phyloP scores from a whole-genome alignment of 2,329 filamentous ascomycete species.

The Colletotrichum falcatum region DNA sequence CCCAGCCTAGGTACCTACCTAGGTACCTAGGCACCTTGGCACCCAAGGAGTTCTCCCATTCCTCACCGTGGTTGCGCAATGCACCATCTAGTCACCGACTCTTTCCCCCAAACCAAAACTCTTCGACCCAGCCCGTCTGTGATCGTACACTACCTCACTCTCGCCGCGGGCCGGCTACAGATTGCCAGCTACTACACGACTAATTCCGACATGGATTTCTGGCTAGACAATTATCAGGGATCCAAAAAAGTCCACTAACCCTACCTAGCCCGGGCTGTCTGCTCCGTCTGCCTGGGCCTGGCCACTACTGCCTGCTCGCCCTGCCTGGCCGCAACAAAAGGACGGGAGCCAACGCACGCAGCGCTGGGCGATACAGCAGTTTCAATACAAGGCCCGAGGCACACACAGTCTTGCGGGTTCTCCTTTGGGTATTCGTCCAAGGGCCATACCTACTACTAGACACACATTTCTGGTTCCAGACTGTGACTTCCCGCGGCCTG shows the following conservation, averaged over 20 bases:
- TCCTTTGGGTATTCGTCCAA: not conserved
- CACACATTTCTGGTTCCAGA: conserved; percentile 1
- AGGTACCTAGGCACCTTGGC: too few species aligned
- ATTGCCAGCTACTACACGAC: conserved; percentile 8
- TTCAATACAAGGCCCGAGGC: conserved; percentile 22
- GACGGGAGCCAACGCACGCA: conserved; percentile 30
- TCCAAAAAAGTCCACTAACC: conserved; percentile 2
- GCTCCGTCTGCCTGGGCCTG: conserved; percentile 15
- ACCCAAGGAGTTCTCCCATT: not conserved
- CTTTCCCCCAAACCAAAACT: not conserved
- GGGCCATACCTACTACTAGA: not conserved
- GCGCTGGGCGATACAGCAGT: conserved; percentile 20
- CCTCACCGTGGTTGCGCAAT: not conserved
- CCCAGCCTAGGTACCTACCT: too few species aligned
- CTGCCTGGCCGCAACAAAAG: conserved; percentile 20
- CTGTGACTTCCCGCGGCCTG: not conserved
- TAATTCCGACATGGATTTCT: conserved; percentile 10
- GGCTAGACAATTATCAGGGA: conserved; percentile 35
- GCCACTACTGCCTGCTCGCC: not conserved
- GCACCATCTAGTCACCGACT: not conserved
- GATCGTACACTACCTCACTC: not conserved
- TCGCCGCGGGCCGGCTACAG: conserved; percentile 15
- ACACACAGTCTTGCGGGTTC: not conserved
- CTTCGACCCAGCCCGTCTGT: not conserved
- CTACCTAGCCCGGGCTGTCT: conserved; percentile 13